phyloP scores from a whole-genome alignment of 768 basidiomycete genomes.

The Pleurotus cornucopiae region DNA sequence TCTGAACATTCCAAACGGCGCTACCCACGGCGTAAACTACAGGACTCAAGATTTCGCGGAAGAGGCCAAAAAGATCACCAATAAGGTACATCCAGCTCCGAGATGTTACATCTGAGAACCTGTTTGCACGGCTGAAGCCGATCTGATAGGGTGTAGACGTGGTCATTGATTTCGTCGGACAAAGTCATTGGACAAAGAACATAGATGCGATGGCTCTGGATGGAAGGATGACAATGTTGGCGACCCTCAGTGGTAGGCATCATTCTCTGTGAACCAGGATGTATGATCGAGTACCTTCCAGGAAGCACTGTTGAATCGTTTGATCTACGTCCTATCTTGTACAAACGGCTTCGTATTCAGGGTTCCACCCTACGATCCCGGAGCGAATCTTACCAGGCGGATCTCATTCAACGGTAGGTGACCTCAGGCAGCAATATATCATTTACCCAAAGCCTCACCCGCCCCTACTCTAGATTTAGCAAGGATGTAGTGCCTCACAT shows the following conservation, averaged over 20 bases:
- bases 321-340: constrained; percentile 65
- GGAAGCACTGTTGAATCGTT: constrained; percentile 48
- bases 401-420: constrained; percentile 56
- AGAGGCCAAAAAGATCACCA: constrained; percentile 65
- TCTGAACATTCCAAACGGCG: constrained; percentile 57
- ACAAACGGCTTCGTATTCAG: constrained; percentile 83
- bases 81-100: neutral
- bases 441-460: neutral
- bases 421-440: neutral
- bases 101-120: neutral
- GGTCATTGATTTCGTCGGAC: constrained; percentile 81
- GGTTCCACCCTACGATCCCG: constrained; percentile 85
- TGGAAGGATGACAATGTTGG: constrained; percentile 70
- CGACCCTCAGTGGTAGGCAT: constrained; percentile 57
- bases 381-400: constrained; percentile 69
- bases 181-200: constrained; percentile 71
- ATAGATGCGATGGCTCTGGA: constrained; percentile 65
- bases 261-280: neutral
- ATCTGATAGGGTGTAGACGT: constrained; percentile 72
- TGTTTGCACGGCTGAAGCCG: neutral
- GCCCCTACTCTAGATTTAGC: constrained; percentile 39
- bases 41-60: constrained; percentile 77
- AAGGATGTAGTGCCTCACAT: constrained; percentile 53
- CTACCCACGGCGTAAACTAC: constrained; percentile 81
- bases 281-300: constrained; percentile 8